Base-by-base conservation (phyloP, 2,329 filamentous ascomycete genomes). In the Alternaria triticimaculans region DNA sequence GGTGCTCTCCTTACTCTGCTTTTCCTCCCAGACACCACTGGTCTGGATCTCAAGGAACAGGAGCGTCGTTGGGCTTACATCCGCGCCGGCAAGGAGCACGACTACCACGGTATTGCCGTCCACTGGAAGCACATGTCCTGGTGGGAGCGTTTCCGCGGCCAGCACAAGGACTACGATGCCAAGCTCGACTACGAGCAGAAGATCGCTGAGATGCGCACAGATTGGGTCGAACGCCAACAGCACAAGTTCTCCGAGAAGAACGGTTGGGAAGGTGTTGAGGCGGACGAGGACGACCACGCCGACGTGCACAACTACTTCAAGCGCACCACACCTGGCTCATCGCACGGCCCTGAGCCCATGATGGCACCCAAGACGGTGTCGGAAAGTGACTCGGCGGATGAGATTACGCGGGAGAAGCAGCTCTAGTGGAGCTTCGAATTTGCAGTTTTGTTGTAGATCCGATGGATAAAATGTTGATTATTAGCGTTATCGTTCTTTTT, bases 11-110 rank as follows among this genome's bases (percentile, higher is more conserved):
- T 97, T 63, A 97, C 94, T 46, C 89, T 84, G 70, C 70, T 96
- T 73, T 98, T 93, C 87, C 89, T 98, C 30, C 95, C 95, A n/a
- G 95, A 98, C 79, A 98, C 95, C 73, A 97, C 94, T 10, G 95
- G 95, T 60, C 91, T 98, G 43, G 95, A 98, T 78, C 89, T 98
- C 67, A 97, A 97, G 86, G 95, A 98, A 82, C 94, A 97, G 83
- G 95, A 98, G 83, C 92, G 95, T 68, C 90, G 95, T 75, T 98
- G 95, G 94, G 83, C 86, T 60, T 97, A 91, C 82, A 93, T 98
- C 79, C 90, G 93, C 63, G 85, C 88, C 3, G 94, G 93, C 65
- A 89, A 89, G 64, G 90, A 90, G 70, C 66, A 88, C 28, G 93
- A 97, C 53, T 98, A 98, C 84, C 94, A 97, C 82, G 95, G 95